Evolutionary conservation across 2,329 filamentous ascomycete genomes (phyloP).

Genomic region (Dothideomycetidae sp.): DNA sequence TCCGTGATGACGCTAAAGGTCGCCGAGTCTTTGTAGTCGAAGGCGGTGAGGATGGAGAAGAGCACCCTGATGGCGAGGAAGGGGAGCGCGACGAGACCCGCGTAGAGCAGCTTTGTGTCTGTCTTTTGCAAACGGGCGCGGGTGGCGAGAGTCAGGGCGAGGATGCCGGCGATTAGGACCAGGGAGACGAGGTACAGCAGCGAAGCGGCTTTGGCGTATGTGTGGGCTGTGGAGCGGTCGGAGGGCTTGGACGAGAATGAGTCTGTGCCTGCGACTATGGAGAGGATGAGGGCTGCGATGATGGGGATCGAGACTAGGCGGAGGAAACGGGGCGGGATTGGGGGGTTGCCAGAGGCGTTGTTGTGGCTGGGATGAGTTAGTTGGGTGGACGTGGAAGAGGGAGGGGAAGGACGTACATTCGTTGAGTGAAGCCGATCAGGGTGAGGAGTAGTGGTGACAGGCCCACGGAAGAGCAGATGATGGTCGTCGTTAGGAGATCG

Average conservation of each 20-base stretch:
- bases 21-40: conserved; percentile 1
- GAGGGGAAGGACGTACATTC: background rate
- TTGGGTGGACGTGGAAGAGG: background rate
- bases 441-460: conserved; percentile 2
- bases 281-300: conserved; percentile 1
- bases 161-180: background rate
- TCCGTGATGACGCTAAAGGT: background rate
- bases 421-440: background rate
- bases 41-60: background rate
- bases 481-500: background rate
- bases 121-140: background rate
- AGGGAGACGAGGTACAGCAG: conserved; percentile 1
- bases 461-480: background rate
- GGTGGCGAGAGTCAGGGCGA: background rate
- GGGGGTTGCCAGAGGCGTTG: background rate
- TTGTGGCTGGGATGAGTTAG: background rate
- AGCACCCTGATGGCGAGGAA: background rate
- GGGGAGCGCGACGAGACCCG: background rate
- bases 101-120: background rate
- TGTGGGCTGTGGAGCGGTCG: background rate
- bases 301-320: background rate
- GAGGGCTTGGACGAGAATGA: background rate
- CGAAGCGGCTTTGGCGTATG: background rate
- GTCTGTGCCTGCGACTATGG: background rate
- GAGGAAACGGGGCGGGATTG: background rate